These are phyloP conservation scores for Chrysosporium queenslandicum DNA, from an alignment of 2,329 filamentous ascomycete species.

Conservation along the genomic window DNA sequence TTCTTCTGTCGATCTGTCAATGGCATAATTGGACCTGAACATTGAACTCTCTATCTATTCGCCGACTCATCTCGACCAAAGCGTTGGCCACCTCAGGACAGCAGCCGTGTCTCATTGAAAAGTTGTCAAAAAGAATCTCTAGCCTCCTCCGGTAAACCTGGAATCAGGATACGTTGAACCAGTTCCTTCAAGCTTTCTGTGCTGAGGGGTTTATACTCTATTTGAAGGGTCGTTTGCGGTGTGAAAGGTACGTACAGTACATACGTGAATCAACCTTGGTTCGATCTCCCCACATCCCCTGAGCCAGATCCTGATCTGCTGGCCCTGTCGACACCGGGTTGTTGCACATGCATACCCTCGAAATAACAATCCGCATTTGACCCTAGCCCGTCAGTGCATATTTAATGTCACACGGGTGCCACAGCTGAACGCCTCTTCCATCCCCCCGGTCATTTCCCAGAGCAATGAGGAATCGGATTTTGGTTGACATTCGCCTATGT, in stretches of 20 bases:
- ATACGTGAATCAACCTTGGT: neutral
- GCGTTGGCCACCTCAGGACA: slow-evolving; percentile 5
- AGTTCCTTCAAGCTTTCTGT: neutral
- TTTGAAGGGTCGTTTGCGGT: slow-evolving; percentile 7
- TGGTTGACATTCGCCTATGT: neutral
- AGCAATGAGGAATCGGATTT: neutral
- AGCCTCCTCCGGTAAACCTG: neutral
- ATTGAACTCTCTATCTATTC: neutral
- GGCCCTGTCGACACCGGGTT: neutral
- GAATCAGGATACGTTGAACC: neutral
- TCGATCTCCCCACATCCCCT: slow-evolving; percentile 8
- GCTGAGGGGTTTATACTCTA: neutral
- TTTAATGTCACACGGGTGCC: slow-evolving; percentile 13
- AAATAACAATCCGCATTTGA: neutral
- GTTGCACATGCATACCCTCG: slow-evolving; percentile 8
- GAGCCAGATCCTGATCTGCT: slow-evolving; percentile 8
- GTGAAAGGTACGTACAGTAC: slow-evolving; percentile 4
- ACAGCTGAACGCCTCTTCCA: slow-evolving; percentile 13
- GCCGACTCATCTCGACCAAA: neutral
- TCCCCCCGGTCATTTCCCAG: slow-evolving; percentile 1
- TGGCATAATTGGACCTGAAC: slow-evolving; percentile 6
- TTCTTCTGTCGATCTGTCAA: slow-evolving; percentile 14
- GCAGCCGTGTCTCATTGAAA: neutral
- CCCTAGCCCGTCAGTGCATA: slow-evolving; percentile 9
- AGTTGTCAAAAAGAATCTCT: neutral